Evolutionary conservation across 495 filamentous ascomycete species (phyloP).

Genomic region (Thozetella sp.): DNA sequence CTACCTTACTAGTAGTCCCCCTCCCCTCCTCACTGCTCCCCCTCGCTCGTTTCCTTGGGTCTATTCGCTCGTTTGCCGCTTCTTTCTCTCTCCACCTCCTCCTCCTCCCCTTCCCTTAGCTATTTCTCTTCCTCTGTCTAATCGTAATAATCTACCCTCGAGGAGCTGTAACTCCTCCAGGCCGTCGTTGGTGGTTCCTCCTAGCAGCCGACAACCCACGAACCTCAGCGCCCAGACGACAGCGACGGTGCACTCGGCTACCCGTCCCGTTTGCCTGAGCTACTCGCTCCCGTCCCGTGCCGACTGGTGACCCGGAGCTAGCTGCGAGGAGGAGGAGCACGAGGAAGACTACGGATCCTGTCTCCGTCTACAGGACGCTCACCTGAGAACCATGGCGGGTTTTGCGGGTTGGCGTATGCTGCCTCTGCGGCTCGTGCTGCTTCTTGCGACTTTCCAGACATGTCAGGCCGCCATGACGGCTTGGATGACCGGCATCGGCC

Average conservation of each 20-base stretch:
- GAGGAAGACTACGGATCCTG: too few relatives aligned
- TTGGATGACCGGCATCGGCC: slow-evolving; percentile 27
- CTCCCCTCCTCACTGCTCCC: too few relatives aligned
- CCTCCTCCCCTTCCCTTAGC: background rate
- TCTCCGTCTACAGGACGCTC: background rate
- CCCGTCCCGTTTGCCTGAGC: too few relatives aligned
- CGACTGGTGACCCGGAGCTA: too few relatives aligned
- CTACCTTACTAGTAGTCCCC: too few relatives aligned
- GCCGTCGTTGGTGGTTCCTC: background rate
- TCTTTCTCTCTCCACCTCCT: background rate
- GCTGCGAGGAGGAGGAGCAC: too few relatives aligned
- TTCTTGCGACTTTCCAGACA: slow-evolving; percentile 17
- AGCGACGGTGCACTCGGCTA: too few relatives aligned
- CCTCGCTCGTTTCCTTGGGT: too few relatives aligned
- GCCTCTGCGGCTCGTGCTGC: slow-evolving; percentile 8
- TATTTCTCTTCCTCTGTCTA: background rate
- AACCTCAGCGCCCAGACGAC: background rate
- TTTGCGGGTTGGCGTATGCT: slow-evolving; percentile 13
- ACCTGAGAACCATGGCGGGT: slow-evolving; percentile 10
- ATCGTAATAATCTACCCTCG: background rate
- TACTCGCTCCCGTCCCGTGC: too few relatives aligned
- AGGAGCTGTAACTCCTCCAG: too few relatives aligned
- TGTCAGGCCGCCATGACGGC: slow-evolving; percentile 24
- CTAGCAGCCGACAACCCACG: background rate
- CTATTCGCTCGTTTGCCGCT: background rate